Base-by-base conservation (phyloP, 2,329 filamentous ascomycete genomes). In the Pleomassaria siparia region DNA sequence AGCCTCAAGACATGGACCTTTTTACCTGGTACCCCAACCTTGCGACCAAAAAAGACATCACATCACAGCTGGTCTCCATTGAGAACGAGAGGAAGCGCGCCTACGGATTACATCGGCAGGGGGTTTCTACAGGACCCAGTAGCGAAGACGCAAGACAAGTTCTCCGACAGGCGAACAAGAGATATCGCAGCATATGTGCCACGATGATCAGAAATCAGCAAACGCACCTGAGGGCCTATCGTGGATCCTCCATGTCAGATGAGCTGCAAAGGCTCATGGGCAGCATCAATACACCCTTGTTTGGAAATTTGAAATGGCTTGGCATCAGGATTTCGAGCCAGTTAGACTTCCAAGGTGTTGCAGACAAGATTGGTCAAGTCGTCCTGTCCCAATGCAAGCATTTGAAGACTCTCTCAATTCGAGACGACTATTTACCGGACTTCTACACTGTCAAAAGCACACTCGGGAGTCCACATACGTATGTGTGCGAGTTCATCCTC, bases 331-430 rank as follows among this genome's bases (percentile, higher is more conserved):
- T 60, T 25, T 54, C 46, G 42, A 49, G 49, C 13, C 25, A 28
- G 30, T 10, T 6, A 33, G n/a, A 33, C n/a, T 15, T n/a, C 15
- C 15, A 11, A 9, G 44, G 25, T 2, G 4, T 18, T 16, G 10
- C 24, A 22, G 8, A 33, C 6, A 35, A 29, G 16, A 22, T 44
- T 15, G n/a, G 40, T 16, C 12, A 15, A 6, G 35, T 18, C 9
- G 15, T 48, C 10, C 33, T 58, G 4, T 40, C 29, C 9, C 12
- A 21, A 18, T 61, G 58, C 33, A 42, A 40, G 11, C 32, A 18
- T 2, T 40, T 66, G 3, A 22, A 51, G 22, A 60, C 55, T 1
- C 47, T 66, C 1, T 64, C 56, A 4, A 57, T 64, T 21, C 52
- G 63, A 22, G 54, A 51, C 1, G 15, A 40, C 7, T 56, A 59